Evolutionary conservation across 371 early-diverging fungal genomes (phyloP), one percentile per base, ranked within the genome.

Genomic region (Mortierella sp.): DNA sequence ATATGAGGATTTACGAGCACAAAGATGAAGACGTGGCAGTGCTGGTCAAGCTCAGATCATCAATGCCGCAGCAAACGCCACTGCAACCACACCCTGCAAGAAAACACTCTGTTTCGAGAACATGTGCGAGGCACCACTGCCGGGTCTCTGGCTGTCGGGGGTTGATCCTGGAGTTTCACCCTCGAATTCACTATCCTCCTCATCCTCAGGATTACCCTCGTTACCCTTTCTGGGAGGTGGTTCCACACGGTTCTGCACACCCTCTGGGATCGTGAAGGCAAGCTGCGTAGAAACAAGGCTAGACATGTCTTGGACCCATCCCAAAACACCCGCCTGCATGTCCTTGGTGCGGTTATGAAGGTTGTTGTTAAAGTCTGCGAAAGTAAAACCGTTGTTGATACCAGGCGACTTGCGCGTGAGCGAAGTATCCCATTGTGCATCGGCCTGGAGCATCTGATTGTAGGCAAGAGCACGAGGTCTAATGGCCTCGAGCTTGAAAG

Each of bases 401-500:
- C 85, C 86, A 17, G 83, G 79, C 37, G 84, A 83, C 47, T 59
- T 56, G 23, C 80, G 73, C 32, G 60, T 50, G 31, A 87, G 54
- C 4, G 80, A 56, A 14, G 69, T 56, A 41, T 84, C 82, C 85
- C 86, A 87, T 26, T 73, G 68, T 53, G 85, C 81, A 56, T 87
- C 87, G 53, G 78, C 71, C 14, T 58, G 37, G 51, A 86, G 71
- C 86, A 85, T 84, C 19, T 71, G 37, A 31, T 75, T 60, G 80
- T 84, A 84, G 44, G 82, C 86, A 28, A 81, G 37, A 26, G 84
- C 76, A 30, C 83, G 82, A 14, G 85, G 80, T 5, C 60, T 56
- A 43, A 87, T 60, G 28, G 83, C 81, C 27, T 82, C 82, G 42
- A 82, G 82, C 60, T 87, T 87, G 78, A 85, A 85, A 56, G 82